A percentile compares a stretch with the other conserved stretches of the same genome.
These are phyloP conservation scores for Fusarium ambrosium DNA, from an alignment of 2,329 filamentous ascomycete species.

Conservation along the genomic window DNA sequence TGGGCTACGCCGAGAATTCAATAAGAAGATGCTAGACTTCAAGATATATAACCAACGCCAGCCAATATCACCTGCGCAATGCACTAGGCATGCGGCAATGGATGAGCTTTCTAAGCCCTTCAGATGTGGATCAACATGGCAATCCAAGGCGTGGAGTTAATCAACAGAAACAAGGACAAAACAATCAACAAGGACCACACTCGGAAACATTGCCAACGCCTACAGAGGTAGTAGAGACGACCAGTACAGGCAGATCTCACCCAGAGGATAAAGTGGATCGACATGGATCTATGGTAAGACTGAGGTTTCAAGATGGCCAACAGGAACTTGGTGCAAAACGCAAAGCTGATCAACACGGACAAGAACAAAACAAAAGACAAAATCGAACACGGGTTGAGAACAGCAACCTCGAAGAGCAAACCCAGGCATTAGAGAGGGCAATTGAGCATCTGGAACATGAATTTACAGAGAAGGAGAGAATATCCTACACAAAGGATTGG, in stretches of 20 bases:
- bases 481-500: background rate
- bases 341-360: background rate
- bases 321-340: background rate
- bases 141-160: too few species aligned
- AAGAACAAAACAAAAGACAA: background rate
- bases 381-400: background rate
- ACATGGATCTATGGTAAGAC: too few species aligned
- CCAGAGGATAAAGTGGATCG: too few species aligned
- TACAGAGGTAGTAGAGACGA: too few species aligned
- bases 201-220: too few species aligned
- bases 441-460: background rate
- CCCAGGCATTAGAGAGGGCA: background rate
- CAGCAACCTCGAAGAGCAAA: background rate
- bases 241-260: too few species aligned
- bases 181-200: too few species aligned
- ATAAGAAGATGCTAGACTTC: too few species aligned
- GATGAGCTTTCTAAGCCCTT: background rate
- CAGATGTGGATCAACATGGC: background rate
- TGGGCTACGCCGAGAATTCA: too few species aligned
- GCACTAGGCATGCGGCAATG: background rate
- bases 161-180: too few species aligned
- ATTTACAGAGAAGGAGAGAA: background rate
- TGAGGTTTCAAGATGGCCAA: background rate
- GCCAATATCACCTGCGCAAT: background rate
- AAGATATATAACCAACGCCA: background rate